Conservation (phyloP, 768 basidiomycete genomes). For the Russula abietina region DNA sequence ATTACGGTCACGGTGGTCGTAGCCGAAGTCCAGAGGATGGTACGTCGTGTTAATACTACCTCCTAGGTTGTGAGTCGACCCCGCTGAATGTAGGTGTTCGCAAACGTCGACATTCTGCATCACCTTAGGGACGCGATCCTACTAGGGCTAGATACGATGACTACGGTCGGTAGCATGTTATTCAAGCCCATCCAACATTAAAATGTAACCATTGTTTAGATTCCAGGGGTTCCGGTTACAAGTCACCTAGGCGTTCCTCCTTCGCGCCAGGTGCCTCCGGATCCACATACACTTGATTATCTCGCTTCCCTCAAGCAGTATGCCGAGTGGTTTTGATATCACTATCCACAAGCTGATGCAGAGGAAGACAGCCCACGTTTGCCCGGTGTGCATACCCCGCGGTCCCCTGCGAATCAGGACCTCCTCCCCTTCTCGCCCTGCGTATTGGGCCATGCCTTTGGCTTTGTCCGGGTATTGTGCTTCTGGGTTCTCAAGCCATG, state of each 20-base stretch:
- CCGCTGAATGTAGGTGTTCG: constrained; percentile 42
- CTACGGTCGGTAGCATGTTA: constrained; percentile 49
- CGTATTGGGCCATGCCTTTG: too few relatives aligned
- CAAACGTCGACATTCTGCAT: constrained; percentile 73
- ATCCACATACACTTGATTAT: constrained; percentile 78
- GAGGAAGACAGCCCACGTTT: constrained; percentile 89
- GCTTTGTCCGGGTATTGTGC: too few relatives aligned
- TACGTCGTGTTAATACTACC: constrained; percentile 27
- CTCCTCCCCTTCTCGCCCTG: too few relatives aligned
- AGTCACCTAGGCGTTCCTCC: constrained; percentile 52
- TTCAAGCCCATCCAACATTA: constrained; percentile 18
- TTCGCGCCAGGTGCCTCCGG: constrained; percentile 54
- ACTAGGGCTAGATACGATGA: constrained; percentile 80
- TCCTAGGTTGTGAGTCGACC: neutral
- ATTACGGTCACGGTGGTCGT: constrained; percentile 59
- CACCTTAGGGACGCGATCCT: constrained; percentile 80
- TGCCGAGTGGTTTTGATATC: constrained; percentile 82
- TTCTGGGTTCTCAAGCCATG: too few relatives aligned
- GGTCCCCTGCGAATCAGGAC: too few relatives aligned
- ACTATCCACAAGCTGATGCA: constrained; percentile 64
- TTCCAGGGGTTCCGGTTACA: constrained; percentile 58
- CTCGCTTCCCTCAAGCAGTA: constrained; percentile 78
- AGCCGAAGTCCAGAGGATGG: constrained; percentile 83
- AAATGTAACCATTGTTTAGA: constrained; percentile 47
- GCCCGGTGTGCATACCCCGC: too few relatives aligned